These are phyloP conservation scores for Sechiopsis laciniata DNA, from an alignment of 306 rosid species.

Conservation along the genomic window DNA sequence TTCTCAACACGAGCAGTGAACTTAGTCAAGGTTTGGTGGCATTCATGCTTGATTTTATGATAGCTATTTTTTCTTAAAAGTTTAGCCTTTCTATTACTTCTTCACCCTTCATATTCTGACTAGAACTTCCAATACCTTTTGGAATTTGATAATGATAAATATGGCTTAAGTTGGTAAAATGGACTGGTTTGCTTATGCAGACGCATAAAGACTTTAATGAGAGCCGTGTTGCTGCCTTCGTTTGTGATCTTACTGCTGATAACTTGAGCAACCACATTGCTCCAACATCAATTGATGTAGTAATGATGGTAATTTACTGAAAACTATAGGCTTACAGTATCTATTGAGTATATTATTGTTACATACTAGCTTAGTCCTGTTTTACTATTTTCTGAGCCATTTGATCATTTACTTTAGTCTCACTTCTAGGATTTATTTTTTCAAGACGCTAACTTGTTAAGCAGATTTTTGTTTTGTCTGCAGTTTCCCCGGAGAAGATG, in stretches of 20 bases:
- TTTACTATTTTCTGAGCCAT: conserved; percentile 18
- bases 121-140: background rate
- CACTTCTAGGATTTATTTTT: conserved; percentile 1
- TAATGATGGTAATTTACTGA: conserved; percentile 66
- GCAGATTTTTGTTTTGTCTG: conserved; percentile 92
- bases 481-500: conserved; percentile 97
- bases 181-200: conserved; percentile 37
- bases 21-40: conserved; percentile 61
- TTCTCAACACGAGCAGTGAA: conserved; percentile 87
- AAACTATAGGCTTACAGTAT: conserved; percentile 8
- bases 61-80: background rate
- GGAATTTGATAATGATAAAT: background rate
- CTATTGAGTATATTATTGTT: background rate
- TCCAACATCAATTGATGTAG: conserved; percentile 72
- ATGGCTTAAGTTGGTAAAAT: conserved; percentile 13
- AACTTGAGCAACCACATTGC: conserved; percentile 56
- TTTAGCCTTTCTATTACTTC: background rate
- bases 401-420: conserved; percentile 19
- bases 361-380: background rate
- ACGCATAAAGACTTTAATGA: conserved; percentile 67
- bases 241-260: conserved; percentile 82
- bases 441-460: conserved; percentile 65
- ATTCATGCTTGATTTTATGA: background rate
- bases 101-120: background rate
- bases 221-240: conserved; percentile 62